Evolutionary conservation across 345 rosid genomes (phyloP).

Genomic region (Dovyalis caffra): DNA sequence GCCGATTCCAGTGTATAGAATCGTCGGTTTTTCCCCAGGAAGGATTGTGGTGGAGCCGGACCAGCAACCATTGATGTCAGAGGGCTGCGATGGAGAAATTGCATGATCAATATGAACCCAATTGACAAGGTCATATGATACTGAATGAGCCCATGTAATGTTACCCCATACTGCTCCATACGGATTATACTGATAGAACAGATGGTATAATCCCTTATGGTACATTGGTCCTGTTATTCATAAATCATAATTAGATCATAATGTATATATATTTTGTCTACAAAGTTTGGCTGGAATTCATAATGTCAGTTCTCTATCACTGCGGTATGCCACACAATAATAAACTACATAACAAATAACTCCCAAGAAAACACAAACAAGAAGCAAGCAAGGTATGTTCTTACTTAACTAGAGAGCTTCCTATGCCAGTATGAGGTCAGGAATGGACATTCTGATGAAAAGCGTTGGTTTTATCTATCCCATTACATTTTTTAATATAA

Average conservation of each 20-base stretch:
- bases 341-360: no score
- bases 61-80: slow-evolving; percentile 63
- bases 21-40: slow-evolving; percentile 49
- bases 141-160: slow-evolving; percentile 71
- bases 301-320: no score
- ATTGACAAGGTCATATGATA: slow-evolving; percentile 59
- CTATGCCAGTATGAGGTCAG: no score
- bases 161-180: slow-evolving; percentile 38
- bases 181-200: slow-evolving; percentile 71
- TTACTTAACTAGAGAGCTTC: no score
- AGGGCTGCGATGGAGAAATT: slow-evolving; percentile 51
- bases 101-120: slow-evolving; percentile 64
- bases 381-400: no score
- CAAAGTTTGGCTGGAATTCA: no score
- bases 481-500: no score
- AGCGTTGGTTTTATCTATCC: no score
- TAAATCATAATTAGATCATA: not conserved
- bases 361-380: no score
- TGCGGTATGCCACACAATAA: no score
- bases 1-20: slow-evolving; percentile 60
- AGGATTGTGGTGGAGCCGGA: slow-evolving; percentile 69
- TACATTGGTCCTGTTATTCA: slow-evolving; percentile 59
- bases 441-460: no score
- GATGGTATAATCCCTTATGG: slow-evolving; percentile 63
- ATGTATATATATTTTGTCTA: not conserved